Percentiles rank a stretch among this genome's conserved stretches.
These are phyloP conservation scores for Hordeum vulgare DNA, from an alignment of 176 grass and related monocot genomes.

Conservation along the genomic window DNA sequence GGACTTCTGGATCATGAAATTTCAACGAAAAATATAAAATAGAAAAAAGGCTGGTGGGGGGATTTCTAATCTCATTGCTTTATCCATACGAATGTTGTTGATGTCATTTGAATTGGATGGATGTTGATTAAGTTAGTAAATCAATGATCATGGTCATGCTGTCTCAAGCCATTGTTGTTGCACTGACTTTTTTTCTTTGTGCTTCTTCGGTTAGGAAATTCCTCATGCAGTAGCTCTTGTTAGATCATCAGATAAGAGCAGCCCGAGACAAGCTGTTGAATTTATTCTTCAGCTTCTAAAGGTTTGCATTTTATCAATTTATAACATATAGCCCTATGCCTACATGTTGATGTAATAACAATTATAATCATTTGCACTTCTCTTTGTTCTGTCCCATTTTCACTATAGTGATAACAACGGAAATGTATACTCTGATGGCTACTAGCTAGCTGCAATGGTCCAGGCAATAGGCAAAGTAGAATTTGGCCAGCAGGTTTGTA, in stretches of 20 bases:
- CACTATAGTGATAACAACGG: slow-evolving; percentile 99
- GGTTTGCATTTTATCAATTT: slow-evolving; percentile 39
- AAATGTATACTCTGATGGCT: slow-evolving; percentile 88
- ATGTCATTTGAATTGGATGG: neutral
- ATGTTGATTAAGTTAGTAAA: neutral
- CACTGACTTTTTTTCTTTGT: neutral
- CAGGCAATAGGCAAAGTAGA: slow-evolving; percentile 87
- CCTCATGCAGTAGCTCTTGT: slow-evolving; percentile 86
- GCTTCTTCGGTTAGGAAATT: slow-evolving; percentile 58
- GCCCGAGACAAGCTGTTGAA: slow-evolving; percentile 89
- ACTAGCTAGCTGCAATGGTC: slow-evolving; percentile 92
- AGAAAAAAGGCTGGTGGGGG: neutral
- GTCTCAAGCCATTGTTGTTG: slow-evolving; percentile 6
- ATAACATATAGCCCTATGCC: neutral
- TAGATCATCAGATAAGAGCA: slow-evolving; percentile 80
- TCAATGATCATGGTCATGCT: neutral
- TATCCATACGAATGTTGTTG: neutral
- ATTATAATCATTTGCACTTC: neutral
- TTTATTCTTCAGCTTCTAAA: slow-evolving; percentile 97
- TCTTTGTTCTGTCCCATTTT: slow-evolving; percentile 34
- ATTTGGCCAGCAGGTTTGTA: slow-evolving; percentile 91
- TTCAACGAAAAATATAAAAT: neutral
- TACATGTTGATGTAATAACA: neutral
- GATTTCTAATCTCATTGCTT: neutral
- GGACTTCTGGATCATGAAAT: neutral